These are phyloP conservation scores for Claviceps purpurea DNA, from an alignment of 2,329 filamentous ascomycete species.

Conservation along the genomic window DNA sequence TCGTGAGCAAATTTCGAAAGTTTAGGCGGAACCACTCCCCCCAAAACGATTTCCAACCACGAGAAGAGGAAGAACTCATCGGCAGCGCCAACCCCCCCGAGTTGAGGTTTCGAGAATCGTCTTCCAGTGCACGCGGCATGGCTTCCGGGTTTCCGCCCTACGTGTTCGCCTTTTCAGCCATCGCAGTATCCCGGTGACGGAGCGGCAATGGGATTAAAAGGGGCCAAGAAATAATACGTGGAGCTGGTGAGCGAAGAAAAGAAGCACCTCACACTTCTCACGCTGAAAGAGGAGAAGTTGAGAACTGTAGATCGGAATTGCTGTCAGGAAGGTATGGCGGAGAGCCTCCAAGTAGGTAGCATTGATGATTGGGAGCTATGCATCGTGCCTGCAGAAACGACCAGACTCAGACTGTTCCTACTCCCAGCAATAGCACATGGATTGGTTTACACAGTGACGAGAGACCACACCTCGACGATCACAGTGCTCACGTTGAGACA, in stretches of 20 bases:
- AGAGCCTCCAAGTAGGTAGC: no score
- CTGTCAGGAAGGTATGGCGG: no score
- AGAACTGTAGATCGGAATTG: no score
- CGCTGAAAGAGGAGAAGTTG: no score
- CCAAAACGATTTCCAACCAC: slow-evolving; percentile 12
- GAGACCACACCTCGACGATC: slow-evolving; percentile 8
- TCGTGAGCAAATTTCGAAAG: slow-evolving; percentile 46
- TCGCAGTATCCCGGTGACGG: background rate
- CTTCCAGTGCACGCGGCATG: slow-evolving; percentile 11
- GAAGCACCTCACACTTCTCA: background rate
- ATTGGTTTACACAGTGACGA: background rate
- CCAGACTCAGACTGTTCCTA: no score
- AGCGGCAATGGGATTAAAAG: background rate
- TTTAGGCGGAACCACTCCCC: slow-evolving; percentile 42
- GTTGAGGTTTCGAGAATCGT: slow-evolving; percentile 2
- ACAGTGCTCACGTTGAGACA: no score
- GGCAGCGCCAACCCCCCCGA: background rate
- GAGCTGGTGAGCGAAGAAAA: background rate
- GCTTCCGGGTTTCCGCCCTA: slow-evolving; percentile 1
- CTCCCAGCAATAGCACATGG: no score
- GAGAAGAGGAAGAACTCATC: background rate
- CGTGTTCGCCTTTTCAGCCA: background rate
- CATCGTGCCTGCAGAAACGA: no score
- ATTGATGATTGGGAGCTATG: no score
- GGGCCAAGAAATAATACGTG: background rate